Base-by-base conservation (phyloP, 2,329 filamentous ascomycete species). In the Helminthosporium solani region DNA sequence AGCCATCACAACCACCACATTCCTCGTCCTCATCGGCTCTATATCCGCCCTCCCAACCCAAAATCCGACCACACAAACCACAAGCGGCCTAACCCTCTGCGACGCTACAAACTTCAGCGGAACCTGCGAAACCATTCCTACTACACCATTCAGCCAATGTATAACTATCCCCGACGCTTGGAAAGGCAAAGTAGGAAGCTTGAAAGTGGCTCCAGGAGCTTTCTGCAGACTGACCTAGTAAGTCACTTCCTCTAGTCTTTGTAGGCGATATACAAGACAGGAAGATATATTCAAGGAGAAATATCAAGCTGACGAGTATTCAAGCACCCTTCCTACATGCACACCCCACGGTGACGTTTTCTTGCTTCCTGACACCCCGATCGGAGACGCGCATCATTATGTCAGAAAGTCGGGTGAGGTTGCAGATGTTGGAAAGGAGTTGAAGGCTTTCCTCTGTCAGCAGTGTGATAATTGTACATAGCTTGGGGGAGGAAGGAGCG, bases 161-260 rank as follows among this genome's bases (percentile, higher is more conserved):
- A 23, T 46, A 3, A 12, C 35, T 12, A 40, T 59, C 7, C 14
- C 40, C 2, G 45, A 28, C 9, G 47, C 39, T 1, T 49, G 39
- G 36, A 35, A 25, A 20, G 50, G 49, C 37, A 56, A 54, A 35
- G 35, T 54, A 2, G 56, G 56, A 6, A 50, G 47, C 30, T 42
- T 57, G 15, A 50, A 40, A 30, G 40, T 46, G 18, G 45, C 42
- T 19, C 8, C 35, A 20, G 54, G 54, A 11, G 47, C 44, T 6
- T 50, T 47, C 7, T 59, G 56, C 47, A 45, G 56, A 33, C 45
- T 59, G 7, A 59, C 56, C 21, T 59, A 57, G 56, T 59, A 56
- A 48, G 56, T 46, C 31, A n/a, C 16, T 16, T 28, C 6, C 35
- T 18, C 34, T 34, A 16, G 2, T 8, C 14, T 7, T 12, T 19